Percentiles rank a stretch among this genome's conserved stretches.
These are phyloP conservation scores for Quercus engelmannii DNA, from an alignment of 306 rosid species.

Conservation along the genomic window DNA sequence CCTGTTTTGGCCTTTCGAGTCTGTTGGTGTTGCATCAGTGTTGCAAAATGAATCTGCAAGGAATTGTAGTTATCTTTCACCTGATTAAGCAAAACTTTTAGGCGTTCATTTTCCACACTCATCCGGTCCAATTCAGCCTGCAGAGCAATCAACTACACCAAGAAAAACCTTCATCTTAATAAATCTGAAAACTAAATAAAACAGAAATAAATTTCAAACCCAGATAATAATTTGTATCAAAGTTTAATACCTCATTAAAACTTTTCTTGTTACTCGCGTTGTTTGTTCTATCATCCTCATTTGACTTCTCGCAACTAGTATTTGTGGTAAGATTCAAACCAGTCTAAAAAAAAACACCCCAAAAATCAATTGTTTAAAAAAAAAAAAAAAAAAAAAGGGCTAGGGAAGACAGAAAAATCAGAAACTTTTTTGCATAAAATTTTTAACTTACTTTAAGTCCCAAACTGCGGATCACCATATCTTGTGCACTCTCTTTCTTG, in stretches of 20 bases:
- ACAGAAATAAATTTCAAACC: not conserved
- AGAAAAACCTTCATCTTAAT: not conserved
- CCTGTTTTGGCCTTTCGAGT: not conserved
- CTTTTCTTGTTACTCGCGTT: slow-evolving; percentile 27
- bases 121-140: slow-evolving; percentile 42
- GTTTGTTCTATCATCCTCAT: slow-evolving; percentile 32
- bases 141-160: slow-evolving; percentile 30
- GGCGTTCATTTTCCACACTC: slow-evolving; percentile 43
- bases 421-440: slow-evolving; percentile 14
- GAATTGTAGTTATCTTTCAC: slow-evolving; percentile 34
- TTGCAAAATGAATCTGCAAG: slow-evolving; percentile 33
- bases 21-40: slow-evolving; percentile 25
- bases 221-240: not conserved
- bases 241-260: slow-evolving; percentile 13
- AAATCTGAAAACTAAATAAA: not conserved
- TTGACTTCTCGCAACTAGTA: slow-evolving; percentile 25
- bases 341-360: slow-evolving; percentile 30
- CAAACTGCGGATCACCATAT: slow-evolving; percentile 5
- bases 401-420: not conserved
- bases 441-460: slow-evolving; percentile 28
- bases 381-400: not conserved
- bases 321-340: slow-evolving; percentile 52
- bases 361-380: not conserved
- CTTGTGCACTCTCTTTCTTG: slow-evolving; percentile 12
- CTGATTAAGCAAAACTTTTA: slow-evolving; percentile 45